Evolutionary conservation across 805 yeast genomes (phyloP), one percentile per base, ranked within the genome.

Genomic region (Yarrowia deformans): DNA sequence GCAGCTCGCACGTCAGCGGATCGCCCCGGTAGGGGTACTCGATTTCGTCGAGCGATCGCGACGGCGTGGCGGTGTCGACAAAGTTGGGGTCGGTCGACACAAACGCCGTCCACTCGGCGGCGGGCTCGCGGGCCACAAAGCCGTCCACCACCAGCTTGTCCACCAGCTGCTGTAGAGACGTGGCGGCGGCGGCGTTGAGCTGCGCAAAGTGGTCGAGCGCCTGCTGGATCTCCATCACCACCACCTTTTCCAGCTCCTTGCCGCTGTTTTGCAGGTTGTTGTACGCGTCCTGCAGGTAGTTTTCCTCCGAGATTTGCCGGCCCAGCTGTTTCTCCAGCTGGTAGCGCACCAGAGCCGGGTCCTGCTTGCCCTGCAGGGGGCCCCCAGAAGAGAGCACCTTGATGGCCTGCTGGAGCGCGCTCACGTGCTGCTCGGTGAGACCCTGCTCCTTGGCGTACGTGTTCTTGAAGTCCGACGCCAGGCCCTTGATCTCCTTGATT

Each of bases 101-200:
- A 72, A 91, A 95, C 42, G 90, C 84, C 70, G 90, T 91, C 97
- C 98, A 94, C 81, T 95, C 98, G 76, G 87, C 87, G 45, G 85
- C 83, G 13, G 97, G 88, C 70, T 90, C 93, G 75, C 90, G 89
- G 43, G 90, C 84, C 71, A 93, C 84, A 72, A 93, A 87, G 1
- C 93, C 93, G 71, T 88, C 88, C 72, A 90, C 85, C 18, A 91
- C 87, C 55, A 89, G 81, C 73, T 88, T 89, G 49, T 93, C 88
- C 73, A 87, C 88, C 74, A 87, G 87, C 50, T 72, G 74, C 29
- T 72, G 72, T 23, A 71, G 70, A 56, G 72, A 71, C 61, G 75
- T 73, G 18, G 78, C 81, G 16, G 72, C 73, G 40, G 74, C 70
- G 10, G 34, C 8, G 18, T 66, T 66, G 46, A 89, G 79, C 73